A percentile compares a stretch with the other conserved stretches of the same genome.
These are phyloP conservation scores for Lichtheimia ornata DNA, from an alignment of 371 early-diverging fungal species.

Conservation along the genomic window DNA sequence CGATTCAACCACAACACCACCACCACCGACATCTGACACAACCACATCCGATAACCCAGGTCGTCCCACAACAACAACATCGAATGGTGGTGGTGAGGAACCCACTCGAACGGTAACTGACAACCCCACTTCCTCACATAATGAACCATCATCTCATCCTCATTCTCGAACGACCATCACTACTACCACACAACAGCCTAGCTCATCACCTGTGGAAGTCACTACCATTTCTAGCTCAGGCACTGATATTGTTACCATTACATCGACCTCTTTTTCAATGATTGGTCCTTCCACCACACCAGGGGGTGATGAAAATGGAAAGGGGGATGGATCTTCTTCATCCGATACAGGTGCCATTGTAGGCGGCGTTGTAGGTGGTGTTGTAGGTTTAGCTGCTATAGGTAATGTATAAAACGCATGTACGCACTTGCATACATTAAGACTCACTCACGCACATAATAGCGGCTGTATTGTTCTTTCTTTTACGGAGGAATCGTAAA, in stretches of 20 bases:
- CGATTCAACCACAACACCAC: conserved; percentile 4
- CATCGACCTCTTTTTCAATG: conserved; percentile 10
- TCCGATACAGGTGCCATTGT: conserved; percentile 17
- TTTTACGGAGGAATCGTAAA: conserved; percentile 8
- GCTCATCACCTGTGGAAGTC: conserved; percentile 1
- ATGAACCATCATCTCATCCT: not conserved
- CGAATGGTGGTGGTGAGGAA: not conserved
- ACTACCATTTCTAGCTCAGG: conserved; percentile 7
- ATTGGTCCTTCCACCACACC: not conserved
- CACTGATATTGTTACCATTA: conserved; percentile 11
- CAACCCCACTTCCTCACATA: not conserved
- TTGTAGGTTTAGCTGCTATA: conserved; percentile 2
- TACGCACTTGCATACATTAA: not conserved
- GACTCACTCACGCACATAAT: not conserved
- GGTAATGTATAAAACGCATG: conserved; percentile 4
- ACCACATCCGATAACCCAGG: not conserved
- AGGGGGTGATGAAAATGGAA: not conserved
- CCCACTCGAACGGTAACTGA: not conserved
- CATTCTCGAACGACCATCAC: not conserved
- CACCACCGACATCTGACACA: not conserved
- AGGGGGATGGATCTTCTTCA: not conserved
- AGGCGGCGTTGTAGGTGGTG: conserved; percentile 18
- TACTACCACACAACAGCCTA: not conserved
- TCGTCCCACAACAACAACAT: conserved; percentile 2
- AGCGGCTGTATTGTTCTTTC: conserved; percentile 6